phyloP scores from a whole-genome alignment of 176 grass and related monocot species.

The sorghum (Sorghum bicolor) region DNA sequence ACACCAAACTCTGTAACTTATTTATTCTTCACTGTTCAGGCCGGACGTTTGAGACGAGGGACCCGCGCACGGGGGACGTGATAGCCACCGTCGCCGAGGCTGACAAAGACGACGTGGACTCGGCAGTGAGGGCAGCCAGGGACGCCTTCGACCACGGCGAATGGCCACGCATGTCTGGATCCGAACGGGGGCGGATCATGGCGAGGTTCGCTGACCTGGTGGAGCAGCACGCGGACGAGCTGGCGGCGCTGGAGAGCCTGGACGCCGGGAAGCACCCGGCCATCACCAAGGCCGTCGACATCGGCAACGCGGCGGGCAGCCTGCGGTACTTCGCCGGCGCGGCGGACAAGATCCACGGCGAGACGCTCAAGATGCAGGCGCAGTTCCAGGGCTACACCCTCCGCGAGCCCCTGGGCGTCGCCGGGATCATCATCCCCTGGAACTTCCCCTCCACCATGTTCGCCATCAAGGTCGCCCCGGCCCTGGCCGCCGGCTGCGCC shows the following conservation, averaged over 20 bases:
- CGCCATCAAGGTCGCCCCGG: slow-evolving; percentile 38
- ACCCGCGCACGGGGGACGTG: slow-evolving; percentile 62
- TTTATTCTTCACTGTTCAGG: slow-evolving; percentile 25
- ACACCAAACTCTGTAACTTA: too few relatives aligned
- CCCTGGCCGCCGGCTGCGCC: slow-evolving; percentile 79
- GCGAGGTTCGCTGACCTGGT: slow-evolving; percentile 51
- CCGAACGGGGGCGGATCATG: slow-evolving; percentile 54
- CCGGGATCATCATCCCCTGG: slow-evolving; percentile 54
- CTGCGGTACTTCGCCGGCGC: slow-evolving; percentile 72
- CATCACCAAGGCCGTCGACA: slow-evolving; percentile 32
- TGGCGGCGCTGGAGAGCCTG: slow-evolving; percentile 46
- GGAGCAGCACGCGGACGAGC: slow-evolving; percentile 47
- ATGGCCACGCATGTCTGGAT: slow-evolving; percentile 78
- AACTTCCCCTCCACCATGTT: slow-evolving; percentile 34
- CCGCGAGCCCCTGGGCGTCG: slow-evolving; percentile 49
- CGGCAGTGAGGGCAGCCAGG: slow-evolving; percentile 55
- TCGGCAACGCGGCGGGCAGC: background rate
- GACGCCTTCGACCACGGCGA: slow-evolving; percentile 72
- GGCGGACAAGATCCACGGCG: slow-evolving; percentile 87
- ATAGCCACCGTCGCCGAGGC: slow-evolving; percentile 55
- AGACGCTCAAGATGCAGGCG: slow-evolving; percentile 61
- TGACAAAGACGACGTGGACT: slow-evolving; percentile 60
- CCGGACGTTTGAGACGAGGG: slow-evolving; percentile 56
- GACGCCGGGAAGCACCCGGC: slow-evolving; percentile 60
- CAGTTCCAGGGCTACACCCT: slow-evolving; percentile 42